Evolutionary conservation across 2,329 filamentous ascomycete genomes (phyloP), one percentile per base, ranked within the genome.

Genomic region (Podosphaera aphanis): DNA sequence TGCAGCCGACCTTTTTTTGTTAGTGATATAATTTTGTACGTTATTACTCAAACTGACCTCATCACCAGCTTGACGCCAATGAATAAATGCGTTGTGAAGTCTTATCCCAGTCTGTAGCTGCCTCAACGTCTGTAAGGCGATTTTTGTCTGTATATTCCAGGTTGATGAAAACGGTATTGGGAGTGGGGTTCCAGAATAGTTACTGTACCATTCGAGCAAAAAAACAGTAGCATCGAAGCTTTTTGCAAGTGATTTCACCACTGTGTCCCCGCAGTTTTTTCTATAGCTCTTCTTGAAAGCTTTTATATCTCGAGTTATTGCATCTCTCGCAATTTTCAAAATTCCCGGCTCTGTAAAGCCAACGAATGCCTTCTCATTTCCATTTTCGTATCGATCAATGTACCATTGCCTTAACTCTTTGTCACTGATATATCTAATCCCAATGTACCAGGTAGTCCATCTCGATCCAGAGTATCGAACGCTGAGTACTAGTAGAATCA

Each of bases 111-210:
- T 45, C 40, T 51, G 49, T 25, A 48, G 20, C 19, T 49, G 44
- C 21, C 46, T 44, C 29, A 51, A 16, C n/a, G 48, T 48, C 29
- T 48, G 43, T 11, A 51, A 23, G 13, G 49, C 48, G 10, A 49
- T 48, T 43, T 49, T 51, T 2, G 46, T 48, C 15, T 51, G 49
- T 21, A 51, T 47, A 37, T 51, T 51, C 69, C 68, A 72, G 1
- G 66, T 67, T 2, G 69, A 69, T 47, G 65, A 71, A 52, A 66
- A 71, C 0, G 67, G 66, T 46, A 70, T 67, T 1, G 70, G 69
- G 37, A 63, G 58, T 35, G 64, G 64, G 0, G 66, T 63, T 48
- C 70, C 62, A 10, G 65, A 62, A 52, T 69, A 61, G 41, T 65
- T 60, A 53, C 66, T 67, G 49, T 73, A 71, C 69, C 68, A 70